These are phyloP conservation scores for Fusarium stilboides DNA, from an alignment of 2,329 filamentous ascomycete genomes.

Conservation along the genomic window DNA sequence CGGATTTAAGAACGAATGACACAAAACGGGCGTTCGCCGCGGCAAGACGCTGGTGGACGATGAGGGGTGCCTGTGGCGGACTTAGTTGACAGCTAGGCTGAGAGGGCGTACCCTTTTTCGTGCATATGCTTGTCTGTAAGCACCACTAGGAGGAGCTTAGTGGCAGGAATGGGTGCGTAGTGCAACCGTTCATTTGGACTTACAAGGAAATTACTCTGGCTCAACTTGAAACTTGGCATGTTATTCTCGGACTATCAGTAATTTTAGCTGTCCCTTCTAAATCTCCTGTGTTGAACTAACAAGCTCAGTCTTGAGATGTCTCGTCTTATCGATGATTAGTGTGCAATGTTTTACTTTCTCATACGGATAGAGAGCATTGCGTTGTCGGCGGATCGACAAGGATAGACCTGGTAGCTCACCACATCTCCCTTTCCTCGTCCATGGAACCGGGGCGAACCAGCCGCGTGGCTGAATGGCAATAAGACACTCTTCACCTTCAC, in stretches of 20 bases:
- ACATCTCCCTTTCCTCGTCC: slow-evolving; percentile 26
- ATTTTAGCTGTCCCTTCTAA: slow-evolving; percentile 7
- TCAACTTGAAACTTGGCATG: slow-evolving; percentile 38
- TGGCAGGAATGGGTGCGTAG: background rate
- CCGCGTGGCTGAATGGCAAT: slow-evolving; percentile 35
- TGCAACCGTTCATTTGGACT: slow-evolving; percentile 10
- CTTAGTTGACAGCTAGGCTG: slow-evolving; percentile 38
- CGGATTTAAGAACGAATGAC: slow-evolving; percentile 28
- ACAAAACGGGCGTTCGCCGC: slow-evolving; percentile 47
- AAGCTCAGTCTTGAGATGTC: background rate
- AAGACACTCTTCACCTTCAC: slow-evolving; percentile 6
- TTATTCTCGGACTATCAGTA: slow-evolving; percentile 14
- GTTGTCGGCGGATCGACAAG: slow-evolving; percentile 8
- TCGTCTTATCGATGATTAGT: background rate
- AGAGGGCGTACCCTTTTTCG: slow-evolving; percentile 34
- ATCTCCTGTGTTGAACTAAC: background rate
- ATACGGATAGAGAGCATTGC: background rate
- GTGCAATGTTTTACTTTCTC: background rate
- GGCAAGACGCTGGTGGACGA: slow-evolving; percentile 39
- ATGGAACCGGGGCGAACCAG: slow-evolving; percentile 23
- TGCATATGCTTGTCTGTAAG: slow-evolving; percentile 16
- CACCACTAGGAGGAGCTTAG: slow-evolving; percentile 23
- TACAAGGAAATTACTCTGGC: slow-evolving; percentile 35
- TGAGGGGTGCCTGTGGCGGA: slow-evolving; percentile 38
- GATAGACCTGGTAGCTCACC: slow-evolving; percentile 16